Evolutionary conservation across 1,284 basidiomycete genomes (phyloP).

Genomic region (Kwoniella shivajii): DNA sequence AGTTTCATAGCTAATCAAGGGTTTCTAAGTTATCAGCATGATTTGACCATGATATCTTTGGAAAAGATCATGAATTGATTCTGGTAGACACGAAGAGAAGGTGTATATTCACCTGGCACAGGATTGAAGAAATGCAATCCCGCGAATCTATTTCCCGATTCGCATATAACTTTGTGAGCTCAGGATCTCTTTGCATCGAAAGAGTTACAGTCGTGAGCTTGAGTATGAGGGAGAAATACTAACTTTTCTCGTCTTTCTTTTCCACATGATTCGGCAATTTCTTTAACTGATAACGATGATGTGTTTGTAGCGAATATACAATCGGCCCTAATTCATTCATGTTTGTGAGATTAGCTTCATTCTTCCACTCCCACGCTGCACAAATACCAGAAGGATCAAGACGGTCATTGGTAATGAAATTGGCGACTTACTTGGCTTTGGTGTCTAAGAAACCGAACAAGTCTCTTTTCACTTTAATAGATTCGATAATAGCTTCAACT

Average conservation of each 20-base stretch:
- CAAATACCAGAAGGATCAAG: no score
- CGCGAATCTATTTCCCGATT: slow-evolving; percentile 46
- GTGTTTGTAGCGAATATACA: slow-evolving; percentile 63
- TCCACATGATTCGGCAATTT: slow-evolving; percentile 56
- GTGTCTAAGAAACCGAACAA: slow-evolving; percentile 60
- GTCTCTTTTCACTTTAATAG: slow-evolving; percentile 60
- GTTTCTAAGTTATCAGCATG: neutral
- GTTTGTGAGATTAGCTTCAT: neutral
- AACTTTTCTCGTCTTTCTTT: slow-evolving; percentile 51
- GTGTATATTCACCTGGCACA: slow-evolving; percentile 39
- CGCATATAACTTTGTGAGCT: neutral
- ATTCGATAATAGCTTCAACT: slow-evolving; percentile 64
- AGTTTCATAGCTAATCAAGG: slow-evolving; percentile 59
- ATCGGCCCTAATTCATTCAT: slow-evolving; percentile 14
- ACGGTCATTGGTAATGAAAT: neutral
- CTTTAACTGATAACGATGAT: slow-evolving; percentile 58
- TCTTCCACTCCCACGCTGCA: no score
- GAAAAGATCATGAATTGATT: no score
- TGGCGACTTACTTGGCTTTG: slow-evolving; percentile 54
- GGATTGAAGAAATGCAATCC: slow-evolving; percentile 62
- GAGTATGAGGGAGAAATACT: slow-evolving; percentile 13
- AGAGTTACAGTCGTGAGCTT: no score
- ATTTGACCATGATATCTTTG: neutral
- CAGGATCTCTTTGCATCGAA: neutral
- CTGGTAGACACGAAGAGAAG: neutral